Evolutionary conservation across 2,329 filamentous ascomycete genomes (phyloP), one percentile per base, ranked within the genome.

Genomic region (Cladosporium sp.): DNA sequence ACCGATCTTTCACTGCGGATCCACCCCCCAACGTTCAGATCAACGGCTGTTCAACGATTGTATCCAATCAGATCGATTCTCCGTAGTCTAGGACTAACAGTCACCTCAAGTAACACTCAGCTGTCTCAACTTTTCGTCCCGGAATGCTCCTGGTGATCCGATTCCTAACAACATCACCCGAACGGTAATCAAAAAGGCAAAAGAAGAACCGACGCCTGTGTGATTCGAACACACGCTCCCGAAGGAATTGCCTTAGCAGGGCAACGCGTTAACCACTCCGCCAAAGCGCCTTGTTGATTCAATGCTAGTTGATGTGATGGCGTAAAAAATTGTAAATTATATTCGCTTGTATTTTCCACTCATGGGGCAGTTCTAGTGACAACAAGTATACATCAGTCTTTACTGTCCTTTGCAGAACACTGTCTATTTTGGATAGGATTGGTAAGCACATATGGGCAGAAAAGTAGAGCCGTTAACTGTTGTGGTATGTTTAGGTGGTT

Each of bases 161-260:
- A 6, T 15, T 44, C 18, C 6, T n/a, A 5, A 41, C 1, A 18
- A 10, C 7, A 21, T 21, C 6, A 21, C 2, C 7, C 4, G 11
- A n/a, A 21, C 8, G 10, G 6, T 10, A 21, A 21, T 12, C 2
- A 21, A 3, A 21, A 47, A 12, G 21, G 4, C 2, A n/a, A n/a
- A 11, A n/a, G 38, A 2, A 4, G 7, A 11, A 36, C 32, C 69
- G 69, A 71, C 64, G 75, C 76, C 77, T 79, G 74, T 74, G 76
- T 74, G 77, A 79, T 78, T 78, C 77, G 77, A 79, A 79, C 77
- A 74, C 75, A 74, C 74, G 77, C 77, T 74, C 77, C 75, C 77
- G 77, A 79, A 74, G 75, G 57, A 34, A 65, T 54, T 59, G 32
- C 32, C 60, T 63, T 59, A 59, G 57, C 57, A 59, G 57, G 57